These are phyloP conservation scores for Starmerella khaoyaiensis DNA, from an alignment of 805 yeast genomes.

Conservation along the genomic window DNA sequence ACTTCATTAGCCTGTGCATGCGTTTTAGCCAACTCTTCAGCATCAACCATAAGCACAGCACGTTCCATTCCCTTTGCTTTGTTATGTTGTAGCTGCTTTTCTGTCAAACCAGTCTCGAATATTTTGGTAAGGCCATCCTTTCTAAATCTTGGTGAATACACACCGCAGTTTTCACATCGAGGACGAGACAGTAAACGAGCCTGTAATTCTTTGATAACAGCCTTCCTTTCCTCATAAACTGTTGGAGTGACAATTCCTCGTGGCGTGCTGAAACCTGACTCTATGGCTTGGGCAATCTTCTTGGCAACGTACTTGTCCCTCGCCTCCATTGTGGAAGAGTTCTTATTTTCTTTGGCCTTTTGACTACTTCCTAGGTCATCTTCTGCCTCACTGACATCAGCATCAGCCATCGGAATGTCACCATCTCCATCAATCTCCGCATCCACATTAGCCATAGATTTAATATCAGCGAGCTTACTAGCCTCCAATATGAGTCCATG, in stretches of 20 bases:
- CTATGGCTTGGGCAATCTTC: constrained; percentile 60
- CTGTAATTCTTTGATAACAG: constrained; percentile 57
- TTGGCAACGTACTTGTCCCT: constrained; percentile 59
- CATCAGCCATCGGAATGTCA: constrained; percentile 23
- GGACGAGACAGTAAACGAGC: constrained; percentile 59
- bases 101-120: constrained; percentile 74
- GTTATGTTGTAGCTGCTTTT: constrained; percentile 65
- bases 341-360: constrained; percentile 32
- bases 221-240: constrained; percentile 76
- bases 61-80: constrained; percentile 67
- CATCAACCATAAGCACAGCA: constrained; percentile 48
- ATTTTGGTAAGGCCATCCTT: constrained; percentile 90
- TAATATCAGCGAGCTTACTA: constrained; percentile 54
- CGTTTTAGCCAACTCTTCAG: constrained; percentile 20
- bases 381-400: constrained; percentile 31
- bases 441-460: constrained; percentile 19
- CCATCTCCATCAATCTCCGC: constrained; percentile 14
- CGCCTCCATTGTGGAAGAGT: constrained; percentile 36
- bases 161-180: constrained; percentile 90
- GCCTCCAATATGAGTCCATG: constrained; percentile 78
- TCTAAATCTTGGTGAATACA: constrained; percentile 87
- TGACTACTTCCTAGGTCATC: constrained; percentile 25
- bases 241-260: constrained; percentile 71
- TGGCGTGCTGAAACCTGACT: constrained; percentile 57
- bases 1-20: constrained; percentile 27